A percentile compares a stretch with the other conserved stretches of the same genome.
These are phyloP conservation scores for Ottelia alismoides DNA, from an alignment of 106 monocot genomes.

Conservation along the genomic window DNA sequence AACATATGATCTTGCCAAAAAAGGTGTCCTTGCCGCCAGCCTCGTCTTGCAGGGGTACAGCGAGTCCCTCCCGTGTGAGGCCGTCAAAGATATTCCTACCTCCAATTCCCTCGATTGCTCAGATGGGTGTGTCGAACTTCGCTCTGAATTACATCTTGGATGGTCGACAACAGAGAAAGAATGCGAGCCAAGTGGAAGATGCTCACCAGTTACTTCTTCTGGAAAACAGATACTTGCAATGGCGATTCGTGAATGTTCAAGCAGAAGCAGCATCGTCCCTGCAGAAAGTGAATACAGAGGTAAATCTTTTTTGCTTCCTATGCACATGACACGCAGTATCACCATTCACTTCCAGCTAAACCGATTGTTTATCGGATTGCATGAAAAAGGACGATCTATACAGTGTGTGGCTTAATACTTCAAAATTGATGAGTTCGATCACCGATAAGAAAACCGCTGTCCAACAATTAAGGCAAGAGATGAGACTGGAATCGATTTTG, in stretches of 20 bases:
- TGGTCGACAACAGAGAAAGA: conserved; percentile 43
- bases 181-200: conserved; percentile 40
- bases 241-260: conserved; percentile 67
- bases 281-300: conserved; percentile 58
- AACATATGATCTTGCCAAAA: conserved; percentile 16
- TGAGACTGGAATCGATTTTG: conserved; percentile 39
- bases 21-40: conserved; percentile 10
- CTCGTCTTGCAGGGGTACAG: conserved; percentile 7
- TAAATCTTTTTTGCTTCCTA: conserved; percentile 3
- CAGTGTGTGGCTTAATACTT: conserved; percentile 46
- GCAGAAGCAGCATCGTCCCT: conserved; percentile 30
- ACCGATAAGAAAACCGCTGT: conserved; percentile 34
- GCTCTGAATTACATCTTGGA: conserved; percentile 29
- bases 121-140: conserved; percentile 21
- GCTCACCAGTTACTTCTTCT: conserved; percentile 58
- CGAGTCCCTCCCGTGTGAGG: conserved; percentile 34
- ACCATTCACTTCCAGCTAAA: too few relatives aligned
- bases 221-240: conserved; percentile 55
- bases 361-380: too few relatives aligned
- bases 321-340: too few relatives aligned
- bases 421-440: conserved; percentile 42
- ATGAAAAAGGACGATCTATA: conserved; percentile 49
- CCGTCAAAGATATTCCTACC: conserved; percentile 19
- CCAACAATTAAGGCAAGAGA: conserved; percentile 42
- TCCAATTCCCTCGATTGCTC: not conserved